Percentiles rank a stretch among this genome's conserved stretches.
These are phyloP conservation scores for Nakazawaea holstii DNA, from an alignment of 805 yeast species.

Conservation along the genomic window DNA sequence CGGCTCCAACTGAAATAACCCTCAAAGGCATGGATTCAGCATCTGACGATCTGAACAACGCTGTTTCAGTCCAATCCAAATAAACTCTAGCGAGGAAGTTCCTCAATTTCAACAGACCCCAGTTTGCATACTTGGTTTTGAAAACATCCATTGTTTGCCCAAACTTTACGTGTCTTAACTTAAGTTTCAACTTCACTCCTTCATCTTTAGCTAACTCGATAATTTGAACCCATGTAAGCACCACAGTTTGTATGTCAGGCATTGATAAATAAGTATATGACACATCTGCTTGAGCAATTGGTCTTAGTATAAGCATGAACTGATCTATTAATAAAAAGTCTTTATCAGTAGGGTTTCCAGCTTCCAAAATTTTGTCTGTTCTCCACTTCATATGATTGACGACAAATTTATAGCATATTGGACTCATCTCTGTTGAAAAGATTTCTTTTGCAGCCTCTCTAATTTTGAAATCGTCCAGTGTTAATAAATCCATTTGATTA, in stretches of 20 bases:
- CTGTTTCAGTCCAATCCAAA: slow-evolving; percentile 27
- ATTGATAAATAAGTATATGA: background rate
- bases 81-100: slow-evolving; percentile 26
- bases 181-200: slow-evolving; percentile 26
- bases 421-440: slow-evolving; percentile 58
- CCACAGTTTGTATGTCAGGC: slow-evolving; percentile 9
- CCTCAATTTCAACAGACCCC: slow-evolving; percentile 8
- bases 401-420: slow-evolving; percentile 45
- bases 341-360: slow-evolving; percentile 21
- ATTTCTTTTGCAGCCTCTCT: slow-evolving; percentile 74
- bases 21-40: slow-evolving; percentile 11
- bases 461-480: slow-evolving; percentile 25
- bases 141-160: slow-evolving; percentile 26
- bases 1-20: slow-evolving; percentile 16
- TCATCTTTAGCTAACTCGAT: slow-evolving; percentile 25
- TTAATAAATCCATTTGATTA: slow-evolving; percentile 19
- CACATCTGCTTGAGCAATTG: slow-evolving; percentile 26
- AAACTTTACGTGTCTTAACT: slow-evolving; percentile 34
- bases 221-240: slow-evolving; percentile 19
- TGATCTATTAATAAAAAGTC: slow-evolving; percentile 42
- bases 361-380: slow-evolving; percentile 26
- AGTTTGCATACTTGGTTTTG: slow-evolving; percentile 13
- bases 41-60: slow-evolving; percentile 26
- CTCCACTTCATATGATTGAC: slow-evolving; percentile 37
- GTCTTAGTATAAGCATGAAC: slow-evolving; percentile 38